phyloP scores from a whole-genome alignment of 176 grass and related monocot genomes.

The Lolium multiflorum region DNA sequence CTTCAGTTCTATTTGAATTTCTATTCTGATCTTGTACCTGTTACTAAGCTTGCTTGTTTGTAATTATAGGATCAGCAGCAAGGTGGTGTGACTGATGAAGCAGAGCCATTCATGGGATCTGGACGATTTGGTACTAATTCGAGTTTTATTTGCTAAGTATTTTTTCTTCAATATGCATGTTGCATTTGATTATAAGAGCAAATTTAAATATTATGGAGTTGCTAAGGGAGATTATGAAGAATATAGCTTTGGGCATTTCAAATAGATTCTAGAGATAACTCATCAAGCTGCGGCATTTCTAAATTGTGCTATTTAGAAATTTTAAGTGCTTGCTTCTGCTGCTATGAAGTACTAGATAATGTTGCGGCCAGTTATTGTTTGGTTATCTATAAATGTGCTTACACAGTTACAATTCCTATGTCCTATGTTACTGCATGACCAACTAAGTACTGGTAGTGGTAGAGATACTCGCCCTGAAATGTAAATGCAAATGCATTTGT shows the following conservation, averaged over 20 bases:
- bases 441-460: neutral
- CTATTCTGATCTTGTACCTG: neutral
- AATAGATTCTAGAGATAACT: neutral
- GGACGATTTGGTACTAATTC: slow-evolving; percentile 73
- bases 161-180: neutral
- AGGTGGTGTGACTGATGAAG: slow-evolving; percentile 73
- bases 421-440: slow-evolving; percentile 10
- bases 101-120: slow-evolving; percentile 92
- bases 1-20: neutral
- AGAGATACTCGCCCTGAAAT: neutral
- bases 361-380: neutral
- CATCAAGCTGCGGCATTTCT: neutral
- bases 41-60: neutral
- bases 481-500: neutral
- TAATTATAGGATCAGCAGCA: slow-evolving; percentile 77
- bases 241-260: neutral
- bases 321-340: neutral
- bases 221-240: neutral
- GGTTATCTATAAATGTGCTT: neutral
- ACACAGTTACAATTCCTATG: neutral
- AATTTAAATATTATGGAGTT: neutral
- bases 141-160: neutral
- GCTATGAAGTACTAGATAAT: slow-evolving; percentile 19
- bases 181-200: neutral
- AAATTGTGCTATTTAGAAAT: neutral